Conservation (phyloP, 495 filamentous ascomycete species). For the Daldinia decipiens region DNA sequence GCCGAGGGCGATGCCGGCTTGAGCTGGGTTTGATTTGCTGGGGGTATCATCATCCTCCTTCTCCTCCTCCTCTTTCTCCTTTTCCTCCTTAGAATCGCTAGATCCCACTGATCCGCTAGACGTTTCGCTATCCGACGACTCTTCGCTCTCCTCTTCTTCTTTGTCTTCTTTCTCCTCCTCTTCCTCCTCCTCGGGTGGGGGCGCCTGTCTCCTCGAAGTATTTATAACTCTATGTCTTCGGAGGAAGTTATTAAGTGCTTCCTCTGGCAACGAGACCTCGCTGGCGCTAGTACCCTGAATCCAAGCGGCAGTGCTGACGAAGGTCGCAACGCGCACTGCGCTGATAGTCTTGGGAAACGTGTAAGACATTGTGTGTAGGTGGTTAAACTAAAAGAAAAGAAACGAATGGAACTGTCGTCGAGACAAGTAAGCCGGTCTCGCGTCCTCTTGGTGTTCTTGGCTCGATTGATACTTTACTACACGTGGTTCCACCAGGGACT, state of each 20-base stretch:
- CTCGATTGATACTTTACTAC: slow-evolving; percentile 15
- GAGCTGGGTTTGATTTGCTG: slow-evolving; percentile 7
- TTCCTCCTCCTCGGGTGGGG: slow-evolving; percentile 7
- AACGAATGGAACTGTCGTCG: slow-evolving; percentile 38
- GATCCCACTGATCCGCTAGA: neutral
- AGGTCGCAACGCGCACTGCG: slow-evolving; percentile 43
- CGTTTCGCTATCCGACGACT: slow-evolving; percentile 4
- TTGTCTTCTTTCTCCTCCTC: slow-evolving; percentile 8
- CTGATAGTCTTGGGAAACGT: slow-evolving; percentile 36
- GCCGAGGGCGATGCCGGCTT: slow-evolving; percentile 29
- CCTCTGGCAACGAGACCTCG: slow-evolving; percentile 33
- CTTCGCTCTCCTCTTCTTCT: neutral
- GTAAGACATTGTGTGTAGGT: slow-evolving; percentile 29
- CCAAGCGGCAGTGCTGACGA: slow-evolving; percentile 44
- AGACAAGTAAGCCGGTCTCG: slow-evolving; percentile 37
- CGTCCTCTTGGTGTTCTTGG: slow-evolving; percentile 30
- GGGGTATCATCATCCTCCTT: slow-evolving; percentile 2
- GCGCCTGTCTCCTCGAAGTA: slow-evolving; percentile 11
- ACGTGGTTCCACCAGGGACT: slow-evolving; percentile 39
- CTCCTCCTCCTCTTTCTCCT: neutral
- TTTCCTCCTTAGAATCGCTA: slow-evolving; percentile 12
- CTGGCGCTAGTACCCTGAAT: slow-evolving; percentile 36
- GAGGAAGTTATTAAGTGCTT: slow-evolving; percentile 42
- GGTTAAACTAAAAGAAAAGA: slow-evolving; percentile 4
- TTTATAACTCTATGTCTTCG: slow-evolving; percentile 26